A percentile compares a stretch with the other conserved stretches of the same genome.
Evolutionary conservation across 176 grass and related monocot species (phyloP).

Genomic region (barley (Hordeum vulgare)): MorexV3_pseudomolecules_assembly NC_058519.1:46948989-46949488

Average conservation of each 20-base stretch:
- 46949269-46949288: conserved; percentile 55
- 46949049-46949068: neutral
- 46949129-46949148: neutral
- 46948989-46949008: neutral
- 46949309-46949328: conserved; percentile 44
- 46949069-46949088: neutral
- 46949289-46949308: conserved; percentile 46
- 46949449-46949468: neutral
- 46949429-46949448: conserved; percentile 33
- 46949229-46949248: neutral
- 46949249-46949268: conserved; percentile 55
- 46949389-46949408: conserved; percentile 64
- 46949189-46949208: conserved; percentile 20
- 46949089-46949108: neutral
- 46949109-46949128: neutral
- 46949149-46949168: conserved; percentile 10
- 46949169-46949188: conserved; percentile 47
- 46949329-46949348: conserved; percentile 74
- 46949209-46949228: conserved; percentile 28
- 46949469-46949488: neutral
- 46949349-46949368: conserved; percentile 86
- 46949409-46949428: conserved; percentile 81
- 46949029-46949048: neutral
- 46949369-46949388: conserved; percentile 68
- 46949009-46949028: neutral